Conservation (phyloP, 2,329 filamentous ascomycete genomes). For the Herpotrichia juniperi region DNA sequence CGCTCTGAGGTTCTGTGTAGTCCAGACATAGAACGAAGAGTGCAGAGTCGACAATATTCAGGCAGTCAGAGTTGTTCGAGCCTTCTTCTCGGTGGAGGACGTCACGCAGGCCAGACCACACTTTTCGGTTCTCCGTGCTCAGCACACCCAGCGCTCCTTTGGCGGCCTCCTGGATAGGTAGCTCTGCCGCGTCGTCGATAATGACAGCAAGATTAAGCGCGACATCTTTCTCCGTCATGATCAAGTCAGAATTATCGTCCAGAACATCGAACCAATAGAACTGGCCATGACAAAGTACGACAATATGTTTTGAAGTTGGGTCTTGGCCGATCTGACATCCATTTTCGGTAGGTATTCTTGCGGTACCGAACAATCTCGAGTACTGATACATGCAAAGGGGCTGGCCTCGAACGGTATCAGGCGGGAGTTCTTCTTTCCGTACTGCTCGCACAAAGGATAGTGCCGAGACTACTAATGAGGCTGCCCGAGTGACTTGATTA, state of each 20-base stretch:
- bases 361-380: constrained; percentile 91
- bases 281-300: constrained; percentile 92
- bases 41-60: constrained; percentile 94
- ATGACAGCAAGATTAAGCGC: constrained; percentile 91
- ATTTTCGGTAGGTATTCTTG: constrained; percentile 89
- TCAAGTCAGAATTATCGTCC: constrained; percentile 90
- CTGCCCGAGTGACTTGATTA: constrained; percentile 93
- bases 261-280: constrained; percentile 99
- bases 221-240: constrained; percentile 96
- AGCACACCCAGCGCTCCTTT: constrained; percentile 92
- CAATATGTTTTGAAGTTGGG: constrained; percentile 87
- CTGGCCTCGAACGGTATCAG: constrained; percentile 81
- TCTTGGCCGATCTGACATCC: constrained; percentile 97
- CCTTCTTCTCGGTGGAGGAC: constrained; percentile 83
- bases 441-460: constrained; percentile 93
- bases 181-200: constrained; percentile 86
- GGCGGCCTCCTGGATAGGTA: constrained; percentile 91
- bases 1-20: constrained; percentile 82
- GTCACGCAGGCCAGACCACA: constrained; percentile 91
- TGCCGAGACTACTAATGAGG: constrained; percentile 88
- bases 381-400: constrained; percentile 99
- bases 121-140: constrained; percentile 94
- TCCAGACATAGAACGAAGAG: constrained; percentile 92
- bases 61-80: constrained; percentile 93
- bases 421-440: constrained; percentile 87